Evolutionary conservation across 2,329 filamentous ascomycete genomes (phyloP).

Genomic region (Neodidymelliopsis sp.): DNA sequence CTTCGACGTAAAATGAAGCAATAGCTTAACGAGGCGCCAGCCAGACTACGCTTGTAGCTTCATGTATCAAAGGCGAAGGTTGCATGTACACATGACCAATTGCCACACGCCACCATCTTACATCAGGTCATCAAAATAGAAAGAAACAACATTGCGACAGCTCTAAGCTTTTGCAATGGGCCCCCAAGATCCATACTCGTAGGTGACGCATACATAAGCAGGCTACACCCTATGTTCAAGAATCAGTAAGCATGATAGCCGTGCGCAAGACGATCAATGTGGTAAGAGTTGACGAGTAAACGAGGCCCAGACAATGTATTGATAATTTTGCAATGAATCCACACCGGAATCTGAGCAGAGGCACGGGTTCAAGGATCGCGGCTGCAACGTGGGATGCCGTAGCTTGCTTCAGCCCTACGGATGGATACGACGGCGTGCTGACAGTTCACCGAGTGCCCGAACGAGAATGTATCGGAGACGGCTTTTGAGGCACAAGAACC

Average conservation of each 20-base stretch:
- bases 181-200: neutral
- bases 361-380: conserved; percentile 7
- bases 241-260: neutral
- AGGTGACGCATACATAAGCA: neutral
- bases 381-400: conserved; percentile 5
- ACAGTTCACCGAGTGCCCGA: conserved; percentile 24
- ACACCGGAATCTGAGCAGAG: neutral
- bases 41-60: no score
- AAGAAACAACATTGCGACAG: no score
- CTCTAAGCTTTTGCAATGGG: no score
- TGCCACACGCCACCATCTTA: no score
- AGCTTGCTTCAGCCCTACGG: conserved; percentile 11
- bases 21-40: neutral
- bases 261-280: neutral
- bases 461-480: conserved; percentile 26
- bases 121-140: no score
- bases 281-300: neutral
- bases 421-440: conserved; percentile 15
- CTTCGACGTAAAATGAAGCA: conserved; percentile 57
- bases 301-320: neutral
- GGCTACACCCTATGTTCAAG: neutral
- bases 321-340: neutral
- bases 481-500: neutral
- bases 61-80: no score
- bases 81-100: no score